Evolutionary conservation across 768 basidiomycete genomes (phyloP), one percentile per base, ranked within the genome.

Genomic region (Phaffia australis): DNA sequence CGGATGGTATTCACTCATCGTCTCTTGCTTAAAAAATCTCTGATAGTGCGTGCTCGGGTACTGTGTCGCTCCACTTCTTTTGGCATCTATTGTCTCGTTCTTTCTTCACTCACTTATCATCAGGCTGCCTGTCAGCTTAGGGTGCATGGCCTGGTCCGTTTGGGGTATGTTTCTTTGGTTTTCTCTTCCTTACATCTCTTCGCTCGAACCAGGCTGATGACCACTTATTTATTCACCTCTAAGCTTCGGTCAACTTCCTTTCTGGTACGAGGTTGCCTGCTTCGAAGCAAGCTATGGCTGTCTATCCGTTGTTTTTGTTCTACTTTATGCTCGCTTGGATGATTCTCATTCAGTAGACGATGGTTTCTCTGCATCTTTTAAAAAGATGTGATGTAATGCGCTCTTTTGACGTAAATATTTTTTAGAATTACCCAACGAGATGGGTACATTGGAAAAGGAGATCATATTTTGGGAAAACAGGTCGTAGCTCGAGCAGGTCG

Each of bases 301-400:
- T 68, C 35, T 68, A 68, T 30, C 66, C 66, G 9, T 49, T 68
- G 29, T 68, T 32, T 32, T 50, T 68, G 32, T 68, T 68, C 49
- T 68, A 68, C 66, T 68, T 68, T 19, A 55, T 68, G 23, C 56
- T 56, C 58, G 66, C 66, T 25, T 68, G 66, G 66, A 68, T 68
- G 66, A 68, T 68, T 27, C 56, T 68, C 5, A 68, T 68, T 19
- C 61, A 63, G 60, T 68, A 50, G 50, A 21, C 21, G 8, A 23
- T 32, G 35, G 4, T 42, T 42, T 42, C 11, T 42, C 35, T 42
- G 4, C 35, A 5, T 4, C 11, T 42, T 42, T 5, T 42, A 42
- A 11, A 42, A 42, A 42, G 35, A 42, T 42, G 35, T 42, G 35
- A 42, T 42, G 11, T 42, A 4, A 42, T 42, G n/a, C n/a, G n/a